phyloP scores from a whole-genome alignment of 129 eudicot genomes.

The Smallanthus sonchifolius region DNA sequence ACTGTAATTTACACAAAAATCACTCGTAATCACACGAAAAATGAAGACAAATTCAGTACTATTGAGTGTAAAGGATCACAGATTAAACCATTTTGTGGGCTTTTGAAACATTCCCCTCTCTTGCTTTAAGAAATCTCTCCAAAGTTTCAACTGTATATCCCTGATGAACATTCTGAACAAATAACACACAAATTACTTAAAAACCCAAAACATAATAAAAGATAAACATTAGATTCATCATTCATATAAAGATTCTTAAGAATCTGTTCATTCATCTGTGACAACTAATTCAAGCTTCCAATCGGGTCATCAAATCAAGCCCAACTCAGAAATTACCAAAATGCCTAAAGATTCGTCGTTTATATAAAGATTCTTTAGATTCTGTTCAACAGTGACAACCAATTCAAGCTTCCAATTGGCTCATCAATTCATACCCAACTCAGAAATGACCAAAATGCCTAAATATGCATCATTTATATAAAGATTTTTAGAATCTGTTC shows the following conservation, averaged over 20 bases:
- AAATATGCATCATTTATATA: not conserved
- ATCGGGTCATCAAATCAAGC: not conserved
- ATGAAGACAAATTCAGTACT: not conserved
- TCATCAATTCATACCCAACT: constrained; percentile 8
- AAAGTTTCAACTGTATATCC: constrained; percentile 55
- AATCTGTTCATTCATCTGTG: not conserved
- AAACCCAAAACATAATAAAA: not conserved
- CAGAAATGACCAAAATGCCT: not conserved
- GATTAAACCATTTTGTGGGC: constrained; percentile 62
- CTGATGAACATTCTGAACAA: constrained; percentile 73
- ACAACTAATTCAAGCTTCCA: not conserved
- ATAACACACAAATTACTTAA: not conserved
- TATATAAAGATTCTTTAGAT: not conserved
- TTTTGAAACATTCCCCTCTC: constrained; percentile 64
- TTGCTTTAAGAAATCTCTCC: constrained; percentile 66
- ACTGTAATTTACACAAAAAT: constrained; percentile 41
- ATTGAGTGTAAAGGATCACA: not conserved
- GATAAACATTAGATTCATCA: not conserved
- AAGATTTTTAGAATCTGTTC: not conserved
- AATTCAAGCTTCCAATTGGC: constrained; percentile 3
- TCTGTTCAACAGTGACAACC: not conserved
- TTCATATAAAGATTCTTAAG: not conserved
- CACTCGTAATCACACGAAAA: not conserved
- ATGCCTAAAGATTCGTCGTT: not conserved
- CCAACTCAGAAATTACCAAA: not conserved